Evolutionary conservation across 208 protist genomes (phyloP).

Genomic region (Endotrypanum monterogeii): DNA sequence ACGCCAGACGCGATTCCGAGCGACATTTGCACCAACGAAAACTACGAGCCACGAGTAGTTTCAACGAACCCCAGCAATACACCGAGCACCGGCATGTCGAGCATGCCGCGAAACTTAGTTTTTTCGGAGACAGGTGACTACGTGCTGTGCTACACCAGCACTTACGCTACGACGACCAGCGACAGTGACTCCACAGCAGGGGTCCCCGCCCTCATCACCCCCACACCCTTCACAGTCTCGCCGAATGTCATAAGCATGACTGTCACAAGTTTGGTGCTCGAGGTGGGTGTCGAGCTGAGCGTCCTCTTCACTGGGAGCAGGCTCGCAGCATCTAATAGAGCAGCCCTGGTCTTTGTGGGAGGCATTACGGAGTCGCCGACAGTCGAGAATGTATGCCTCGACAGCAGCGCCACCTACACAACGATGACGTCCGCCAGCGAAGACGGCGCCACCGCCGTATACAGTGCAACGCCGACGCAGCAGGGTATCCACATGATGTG

Average conservation of each 20-base stretch:
- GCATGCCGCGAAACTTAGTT: conserved; percentile 38
- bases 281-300: conserved; percentile 48
- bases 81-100: conserved; percentile 26
- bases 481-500: conserved; percentile 69
- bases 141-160: conserved; percentile 73
- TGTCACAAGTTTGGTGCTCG: conserved; percentile 37
- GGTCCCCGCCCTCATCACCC: conserved; percentile 41
- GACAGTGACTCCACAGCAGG: conserved; percentile 6
- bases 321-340: conserved; percentile 44
- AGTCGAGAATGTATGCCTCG: conserved; percentile 38
- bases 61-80: conserved; percentile 16
- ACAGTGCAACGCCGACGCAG: conserved; percentile 47
- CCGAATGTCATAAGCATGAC: conserved; percentile 49
- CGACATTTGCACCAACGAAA: conserved; percentile 75
- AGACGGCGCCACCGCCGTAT: conserved; percentile 51
- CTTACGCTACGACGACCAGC: conserved; percentile 23
- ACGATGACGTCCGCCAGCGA: conserved; percentile 33
- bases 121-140: conserved; percentile 58
- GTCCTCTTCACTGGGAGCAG: conserved; percentile 61
- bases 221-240: conserved; percentile 56
- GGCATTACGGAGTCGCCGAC: conserved; percentile 21
- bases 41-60: conserved; percentile 57
- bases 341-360: conserved; percentile 55
- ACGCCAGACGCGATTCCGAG: conserved; percentile 30
- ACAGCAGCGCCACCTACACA: conserved; percentile 31